Evolutionary conservation across 345 rosid genomes (phyloP).

Genomic region (Luvunga scandens): DNA sequence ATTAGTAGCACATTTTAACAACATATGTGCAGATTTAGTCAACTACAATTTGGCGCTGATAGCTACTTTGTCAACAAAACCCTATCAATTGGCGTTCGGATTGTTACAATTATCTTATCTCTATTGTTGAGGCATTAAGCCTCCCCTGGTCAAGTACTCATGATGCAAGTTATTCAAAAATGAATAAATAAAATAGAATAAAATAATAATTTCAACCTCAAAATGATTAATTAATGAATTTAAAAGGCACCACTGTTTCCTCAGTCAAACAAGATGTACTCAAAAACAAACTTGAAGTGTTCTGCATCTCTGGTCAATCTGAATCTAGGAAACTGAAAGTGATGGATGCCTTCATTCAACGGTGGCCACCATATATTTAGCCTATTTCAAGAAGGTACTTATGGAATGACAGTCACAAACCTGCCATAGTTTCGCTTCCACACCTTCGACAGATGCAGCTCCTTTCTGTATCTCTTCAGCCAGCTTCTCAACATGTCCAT

Average conservation of each 20-base stretch:
- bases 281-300: background rate
- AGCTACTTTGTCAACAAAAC: background rate
- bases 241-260: background rate
- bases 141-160: background rate
- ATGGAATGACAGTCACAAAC: conserved; percentile 20
- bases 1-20: background rate
- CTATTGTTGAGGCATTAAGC: background rate
- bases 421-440: conserved; percentile 71
- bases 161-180: too few species aligned
- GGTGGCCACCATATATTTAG: background rate
- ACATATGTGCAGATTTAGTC: background rate
- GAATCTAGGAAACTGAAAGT: background rate
- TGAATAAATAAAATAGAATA: background rate
- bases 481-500: conserved; percentile 69
- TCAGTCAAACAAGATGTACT: background rate
- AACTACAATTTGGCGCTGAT: background rate
- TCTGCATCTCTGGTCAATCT: background rate
- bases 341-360: background rate
- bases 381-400: background rate
- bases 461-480: conserved; percentile 71
- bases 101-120: too few species aligned
- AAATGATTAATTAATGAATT: background rate
- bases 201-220: background rate
- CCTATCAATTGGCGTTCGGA: background rate
- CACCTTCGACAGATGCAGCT: conserved; percentile 65